These are phyloP conservation scores for Coriolopsis trogii DNA, from an alignment of 1,284 basidiomycete genomes.

Conservation along the genomic window DNA sequence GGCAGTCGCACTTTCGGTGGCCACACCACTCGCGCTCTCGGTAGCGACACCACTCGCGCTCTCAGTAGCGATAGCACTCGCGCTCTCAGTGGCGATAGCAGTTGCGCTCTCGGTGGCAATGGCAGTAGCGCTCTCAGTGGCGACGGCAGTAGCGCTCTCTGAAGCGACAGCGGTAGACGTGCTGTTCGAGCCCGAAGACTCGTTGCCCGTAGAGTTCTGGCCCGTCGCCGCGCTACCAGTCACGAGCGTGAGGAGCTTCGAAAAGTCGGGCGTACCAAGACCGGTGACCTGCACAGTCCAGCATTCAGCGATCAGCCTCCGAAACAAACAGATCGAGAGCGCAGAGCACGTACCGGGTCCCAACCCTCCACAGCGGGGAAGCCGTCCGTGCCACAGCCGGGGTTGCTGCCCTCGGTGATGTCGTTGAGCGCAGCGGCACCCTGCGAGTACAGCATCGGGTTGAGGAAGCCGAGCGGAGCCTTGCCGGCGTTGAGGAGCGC, in stretches of 20 bases:
- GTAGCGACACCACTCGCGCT: not conserved
- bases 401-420: slow-evolving; percentile 29
- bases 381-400: slow-evolving; percentile 39
- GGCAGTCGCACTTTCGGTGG: not conserved
- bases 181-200: not conserved
- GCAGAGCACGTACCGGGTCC: slow-evolving; percentile 34
- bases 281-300: slow-evolving; percentile 50
- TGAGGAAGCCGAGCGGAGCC: slow-evolving; percentile 60
- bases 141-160: not conserved
- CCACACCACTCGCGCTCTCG: not conserved
- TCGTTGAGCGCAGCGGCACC: slow-evolving; percentile 34
- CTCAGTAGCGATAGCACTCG: not conserved
- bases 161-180: slow-evolving; percentile 6
- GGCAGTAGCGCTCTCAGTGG: not conserved
- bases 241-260: slow-evolving; percentile 43
- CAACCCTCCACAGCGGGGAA: slow-evolving; percentile 40
- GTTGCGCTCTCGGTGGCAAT: not conserved
- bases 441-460: slow-evolving; percentile 52
- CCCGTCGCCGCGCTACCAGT: slow-evolving; percentile 6
- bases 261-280: slow-evolving; percentile 64
- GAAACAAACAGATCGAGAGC: not conserved
- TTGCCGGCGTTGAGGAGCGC: slow-evolving; percentile 52
- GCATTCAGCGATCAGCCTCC: not conserved
- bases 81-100: not conserved
- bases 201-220: not conserved